Percentiles rank a stretch among this genome's conserved stretches.
Conservation (phyloP, 495 filamentous ascomycete species). For the Hapsidospora chrysogenum region DNA sequence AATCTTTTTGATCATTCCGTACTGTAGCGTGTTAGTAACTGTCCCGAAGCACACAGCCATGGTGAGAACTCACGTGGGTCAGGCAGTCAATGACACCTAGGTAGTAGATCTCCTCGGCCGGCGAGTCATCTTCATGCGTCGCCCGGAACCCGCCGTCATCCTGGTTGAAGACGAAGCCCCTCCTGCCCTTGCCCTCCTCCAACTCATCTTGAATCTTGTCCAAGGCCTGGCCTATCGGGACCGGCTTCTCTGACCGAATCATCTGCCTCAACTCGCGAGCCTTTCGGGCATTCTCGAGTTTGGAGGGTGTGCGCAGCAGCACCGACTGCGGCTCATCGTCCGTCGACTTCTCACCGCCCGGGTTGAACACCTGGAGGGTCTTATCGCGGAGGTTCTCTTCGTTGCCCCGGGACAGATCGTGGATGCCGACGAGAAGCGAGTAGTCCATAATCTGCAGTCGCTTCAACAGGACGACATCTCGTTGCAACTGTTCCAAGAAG, state of each 20-base stretch:
- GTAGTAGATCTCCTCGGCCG: constrained; percentile 91
- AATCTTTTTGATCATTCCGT: constrained; percentile 71
- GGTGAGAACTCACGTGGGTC: constrained; percentile 56
- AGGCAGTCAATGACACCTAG: constrained; percentile 95
- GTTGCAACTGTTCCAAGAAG: constrained; percentile 77
- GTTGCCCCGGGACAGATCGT: constrained; percentile 77
- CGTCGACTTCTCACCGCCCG: constrained; percentile 49
- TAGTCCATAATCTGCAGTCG: constrained; percentile 96
- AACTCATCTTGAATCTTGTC: constrained; percentile 80
- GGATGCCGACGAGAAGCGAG: constrained; percentile 85
- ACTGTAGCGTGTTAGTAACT: too few relatives aligned
- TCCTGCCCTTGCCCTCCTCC: constrained; percentile 36
- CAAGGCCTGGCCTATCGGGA: constrained; percentile 73
- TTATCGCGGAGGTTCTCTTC: constrained; percentile 92
- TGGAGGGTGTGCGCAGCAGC: constrained; percentile 83
- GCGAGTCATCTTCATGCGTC: constrained; percentile 74
- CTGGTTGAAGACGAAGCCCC: constrained; percentile 60
- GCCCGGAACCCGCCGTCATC: constrained; percentile 90
- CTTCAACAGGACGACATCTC: constrained; percentile 74
- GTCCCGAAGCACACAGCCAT: too few relatives aligned
- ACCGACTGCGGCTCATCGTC: constrained; percentile 33
- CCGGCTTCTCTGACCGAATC: constrained; percentile 80
- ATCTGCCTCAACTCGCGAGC: constrained; percentile 82
- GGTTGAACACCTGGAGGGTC: constrained; percentile 88
- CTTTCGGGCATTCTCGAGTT: constrained; percentile 81